Base-by-base conservation (phyloP, 225 moss, liverwort and hornwort species). In the Polytrichum commune region DNA sequence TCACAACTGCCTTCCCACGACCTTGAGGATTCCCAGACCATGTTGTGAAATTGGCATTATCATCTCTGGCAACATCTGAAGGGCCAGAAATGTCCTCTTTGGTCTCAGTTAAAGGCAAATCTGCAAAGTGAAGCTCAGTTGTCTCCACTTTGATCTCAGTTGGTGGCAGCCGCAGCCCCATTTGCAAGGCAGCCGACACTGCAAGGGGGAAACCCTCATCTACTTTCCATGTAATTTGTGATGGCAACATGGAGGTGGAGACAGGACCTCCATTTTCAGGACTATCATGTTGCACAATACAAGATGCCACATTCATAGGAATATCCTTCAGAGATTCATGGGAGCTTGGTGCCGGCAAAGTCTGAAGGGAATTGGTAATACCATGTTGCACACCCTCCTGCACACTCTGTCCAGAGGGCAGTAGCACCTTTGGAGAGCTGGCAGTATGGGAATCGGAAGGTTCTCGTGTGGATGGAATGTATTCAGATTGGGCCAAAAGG, bases 1-100 rank as follows among this genome's bases (percentile, higher is more conserved):
- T 75, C 24, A 82, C 82, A 55, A 78, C 29, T 68, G 72, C 64
- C 66, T 82, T 82, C 33, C 82, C 75, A 69, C 82, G 78, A 26
- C 68, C 68, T 61, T 69, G 68, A 61, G 78, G 78, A 69, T 61
- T 29, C 62, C 67, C 62, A 64, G 62, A 60, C 82, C 78, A 82
- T 25, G 55, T 75, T 33, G n/a, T 29, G 20, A 29, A 33, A 73
- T 35, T 55, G 35, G 27, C 62, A 63, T 53, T 60, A 2, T 63
- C 71, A 18, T 63, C 69, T 23, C 29, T 29, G 16, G 4, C 1
- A 10, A 18, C 29, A 30, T 56, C n/a, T 19, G 62, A 64, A 65
- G 61, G 25, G 22, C 30, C 25, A 19, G 73, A 60, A 53, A 60
- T 19, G 23, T 54, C 69, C 5, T 69, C 69, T 5, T 27, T n/a